Conservation (phyloP, 2,329 filamentous ascomycete genomes). For the Leptographium radiaticola region DNA sequence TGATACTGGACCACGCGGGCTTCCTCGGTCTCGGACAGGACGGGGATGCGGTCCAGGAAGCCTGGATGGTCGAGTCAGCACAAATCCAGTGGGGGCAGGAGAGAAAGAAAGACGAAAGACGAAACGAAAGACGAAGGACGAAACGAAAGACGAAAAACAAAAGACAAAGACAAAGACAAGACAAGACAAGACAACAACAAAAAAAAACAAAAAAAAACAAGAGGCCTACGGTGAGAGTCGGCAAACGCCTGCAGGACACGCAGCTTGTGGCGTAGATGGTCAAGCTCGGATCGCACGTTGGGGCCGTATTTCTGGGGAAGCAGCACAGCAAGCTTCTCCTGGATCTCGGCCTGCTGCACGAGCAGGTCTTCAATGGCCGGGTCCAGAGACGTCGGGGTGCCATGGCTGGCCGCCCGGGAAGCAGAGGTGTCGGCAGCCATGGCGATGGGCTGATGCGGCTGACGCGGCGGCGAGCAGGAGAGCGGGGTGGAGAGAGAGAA, state of each 20-base stretch:
- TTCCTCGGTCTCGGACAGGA: slow-evolving; percentile 42
- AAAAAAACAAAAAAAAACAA: slow-evolving; percentile 8
- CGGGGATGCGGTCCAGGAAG: slow-evolving; percentile 25
- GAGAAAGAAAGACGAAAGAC: slow-evolving; percentile 1
- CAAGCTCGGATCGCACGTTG: slow-evolving; percentile 35
- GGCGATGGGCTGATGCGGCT: background rate
- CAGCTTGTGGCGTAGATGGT: slow-evolving; percentile 43
- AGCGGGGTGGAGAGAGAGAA: background rate
- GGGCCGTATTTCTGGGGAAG: slow-evolving; percentile 33
- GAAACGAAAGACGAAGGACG: no score
- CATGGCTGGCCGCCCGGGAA: background rate
- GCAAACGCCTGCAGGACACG: slow-evolving; percentile 34
- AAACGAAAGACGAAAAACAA: no score
- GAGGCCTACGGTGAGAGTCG: slow-evolving; percentile 33
- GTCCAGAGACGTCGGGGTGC: slow-evolving; percentile 22
- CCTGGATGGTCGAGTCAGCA: slow-evolving; percentile 16
- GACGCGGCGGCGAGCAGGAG: background rate
- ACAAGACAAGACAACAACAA: background rate
- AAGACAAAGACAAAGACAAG: slow-evolving; percentile 8
- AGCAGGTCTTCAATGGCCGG: slow-evolving; percentile 31
- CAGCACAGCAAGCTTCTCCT: slow-evolving; percentile 34
- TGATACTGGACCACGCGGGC: slow-evolving; percentile 43
- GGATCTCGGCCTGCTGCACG: slow-evolving; percentile 39
- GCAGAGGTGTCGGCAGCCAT: background rate
- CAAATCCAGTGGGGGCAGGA: no score